These are phyloP conservation scores for Arthrinium phaeospermum DNA, from an alignment of 2,329 filamentous ascomycete genomes.

Conservation along the genomic window DNA sequence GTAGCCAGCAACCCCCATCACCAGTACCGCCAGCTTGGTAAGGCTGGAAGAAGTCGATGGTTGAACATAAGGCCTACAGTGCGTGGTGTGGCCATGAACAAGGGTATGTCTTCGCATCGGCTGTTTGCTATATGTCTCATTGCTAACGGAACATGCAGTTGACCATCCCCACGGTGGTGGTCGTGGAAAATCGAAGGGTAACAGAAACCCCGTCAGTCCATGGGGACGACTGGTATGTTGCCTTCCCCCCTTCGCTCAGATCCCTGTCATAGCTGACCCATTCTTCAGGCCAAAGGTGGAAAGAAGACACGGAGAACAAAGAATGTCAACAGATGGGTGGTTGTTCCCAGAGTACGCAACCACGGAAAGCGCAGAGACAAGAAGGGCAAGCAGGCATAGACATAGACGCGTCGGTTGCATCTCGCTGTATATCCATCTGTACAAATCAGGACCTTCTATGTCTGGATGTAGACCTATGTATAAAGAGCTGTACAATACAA, in stretches of 20 bases:
- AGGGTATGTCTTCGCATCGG: conserved; percentile 59
- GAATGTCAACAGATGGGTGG: conserved; percentile 92
- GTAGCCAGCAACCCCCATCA: conserved; percentile 92
- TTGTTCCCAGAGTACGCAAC: conserved; percentile 82
- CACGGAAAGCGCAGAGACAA: conserved; percentile 85
- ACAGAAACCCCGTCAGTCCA: conserved; percentile 90
- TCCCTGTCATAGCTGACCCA: conserved; percentile 36
- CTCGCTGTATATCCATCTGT: conserved; percentile 17
- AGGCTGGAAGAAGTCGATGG: conserved; percentile 93
- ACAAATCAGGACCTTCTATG: conserved; percentile 6
- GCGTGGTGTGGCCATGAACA: conserved; percentile 98
- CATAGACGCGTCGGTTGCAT: conserved; percentile 15
- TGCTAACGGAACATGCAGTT: conserved; percentile 48
- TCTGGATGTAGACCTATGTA: conserved; percentile 18
- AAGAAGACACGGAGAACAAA: conserved; percentile 91
- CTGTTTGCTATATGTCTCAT: conserved; percentile 12
- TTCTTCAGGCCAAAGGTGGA: conserved; percentile 72
- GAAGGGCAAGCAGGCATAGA: conserved; percentile 44
- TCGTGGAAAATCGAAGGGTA: conserved; percentile 99
- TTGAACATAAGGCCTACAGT: conserved; percentile 94
- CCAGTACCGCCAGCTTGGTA: conserved; percentile 89
- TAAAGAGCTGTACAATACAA: conserved; percentile 19
- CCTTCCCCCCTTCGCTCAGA: conserved; percentile 11
- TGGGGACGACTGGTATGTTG: conserved; percentile 86
- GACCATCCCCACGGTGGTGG: conserved; percentile 99